Conservation (phyloP, 75 land plant genomes). For the Ceratopteris richardii region DNA sequence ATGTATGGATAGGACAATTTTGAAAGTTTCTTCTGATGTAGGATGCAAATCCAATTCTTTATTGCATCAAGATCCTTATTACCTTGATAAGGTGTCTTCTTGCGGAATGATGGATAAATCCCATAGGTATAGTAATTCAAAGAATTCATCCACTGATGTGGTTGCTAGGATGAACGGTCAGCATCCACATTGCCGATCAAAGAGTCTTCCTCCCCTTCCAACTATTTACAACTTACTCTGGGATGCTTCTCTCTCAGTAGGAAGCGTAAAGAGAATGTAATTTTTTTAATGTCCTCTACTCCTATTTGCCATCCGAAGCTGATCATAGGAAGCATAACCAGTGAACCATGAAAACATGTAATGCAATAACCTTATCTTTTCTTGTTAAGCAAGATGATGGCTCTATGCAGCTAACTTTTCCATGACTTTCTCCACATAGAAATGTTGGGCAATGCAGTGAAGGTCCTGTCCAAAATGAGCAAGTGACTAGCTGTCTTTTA, state of each 20-base stretch:
- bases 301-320: no score
- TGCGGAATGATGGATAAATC: background rate
- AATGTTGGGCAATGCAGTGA: no score
- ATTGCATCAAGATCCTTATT: background rate
- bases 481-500: no score
- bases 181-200: conserved; percentile 1
- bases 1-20: no score
- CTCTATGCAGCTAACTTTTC: background rate
- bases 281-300: background rate
- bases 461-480: no score
- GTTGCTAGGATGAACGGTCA: background rate
- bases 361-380: background rate
- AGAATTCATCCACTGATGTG: background rate
- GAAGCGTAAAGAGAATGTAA: background rate
- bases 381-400: background rate
- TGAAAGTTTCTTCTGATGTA: no score
- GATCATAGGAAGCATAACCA: no score
- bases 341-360: no score
- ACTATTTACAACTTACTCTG: background rate
- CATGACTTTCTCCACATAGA: no score
- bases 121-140: background rate
- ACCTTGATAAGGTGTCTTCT: background rate
- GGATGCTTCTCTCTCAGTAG: background rate
- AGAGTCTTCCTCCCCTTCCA: background rate
- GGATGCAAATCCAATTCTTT: no score